phyloP scores from a whole-genome alignment of 306 rosid species.

The Cercis canadensis region DNA sequence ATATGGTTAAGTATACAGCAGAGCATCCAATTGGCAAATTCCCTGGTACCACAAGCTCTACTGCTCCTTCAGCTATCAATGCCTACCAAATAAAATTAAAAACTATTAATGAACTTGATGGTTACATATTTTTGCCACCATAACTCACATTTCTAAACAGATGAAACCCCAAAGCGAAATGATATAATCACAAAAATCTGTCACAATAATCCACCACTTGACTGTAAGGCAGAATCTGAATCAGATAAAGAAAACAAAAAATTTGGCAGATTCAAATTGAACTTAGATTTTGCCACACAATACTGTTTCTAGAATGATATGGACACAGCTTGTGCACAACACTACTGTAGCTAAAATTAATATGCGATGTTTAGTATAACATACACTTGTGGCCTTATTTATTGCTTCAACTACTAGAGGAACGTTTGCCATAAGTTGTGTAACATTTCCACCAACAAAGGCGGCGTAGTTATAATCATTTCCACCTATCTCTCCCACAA shows the following conservation, averaged over 20 bases:
- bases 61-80: conserved; percentile 73
- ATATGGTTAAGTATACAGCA: conserved; percentile 56
- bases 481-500: conserved; percentile 86
- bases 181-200: too few species aligned
- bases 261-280: too few species aligned
- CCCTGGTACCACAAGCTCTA: conserved; percentile 68
- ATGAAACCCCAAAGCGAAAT: too few species aligned
- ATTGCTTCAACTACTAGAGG: conserved; percentile 58
- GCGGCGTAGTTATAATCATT: conserved; percentile 71
- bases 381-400: conserved; percentile 50
- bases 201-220: too few species aligned
- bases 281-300: too few species aligned
- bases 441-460: conserved; percentile 47
- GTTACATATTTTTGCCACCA: neutral
- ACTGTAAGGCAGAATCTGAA: too few species aligned
- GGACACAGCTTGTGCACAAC: neutral
- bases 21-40: conserved; percentile 75
- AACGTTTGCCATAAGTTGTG: conserved; percentile 50
- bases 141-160: too few species aligned
- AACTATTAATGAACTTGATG: neutral
- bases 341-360: neutral
- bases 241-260: too few species aligned
- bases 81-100: conserved; percentile 37
- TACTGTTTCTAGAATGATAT: too few species aligned
- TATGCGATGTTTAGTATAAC: conserved; percentile 13